Evolutionary conservation across 1,284 basidiomycete genomes (phyloP).

Genomic region (Termitomyces sp.): DNA sequence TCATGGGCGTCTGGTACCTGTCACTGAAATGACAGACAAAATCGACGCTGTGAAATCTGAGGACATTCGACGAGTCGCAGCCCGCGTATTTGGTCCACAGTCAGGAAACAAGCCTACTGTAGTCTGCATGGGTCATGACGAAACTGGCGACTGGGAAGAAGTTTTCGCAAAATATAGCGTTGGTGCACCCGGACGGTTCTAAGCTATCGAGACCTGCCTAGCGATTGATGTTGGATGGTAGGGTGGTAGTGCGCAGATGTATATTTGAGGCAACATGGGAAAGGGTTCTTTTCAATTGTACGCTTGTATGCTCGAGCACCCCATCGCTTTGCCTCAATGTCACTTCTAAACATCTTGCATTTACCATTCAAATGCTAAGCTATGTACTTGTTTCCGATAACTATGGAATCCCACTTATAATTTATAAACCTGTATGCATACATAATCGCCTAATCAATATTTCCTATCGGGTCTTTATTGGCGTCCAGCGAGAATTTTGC

Average conservation of each 20-base stretch:
- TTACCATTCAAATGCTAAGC: neutral
- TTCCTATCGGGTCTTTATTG: conserved; percentile 20
- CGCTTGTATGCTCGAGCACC: neutral
- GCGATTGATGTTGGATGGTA: neutral
- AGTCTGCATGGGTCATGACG: conserved; percentile 70
- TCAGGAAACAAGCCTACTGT: conserved; percentile 63
- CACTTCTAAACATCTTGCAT: neutral
- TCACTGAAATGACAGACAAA: conserved; percentile 88
- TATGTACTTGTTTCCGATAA: neutral
- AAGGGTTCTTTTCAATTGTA: neutral
- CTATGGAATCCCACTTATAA: conserved; percentile 1
- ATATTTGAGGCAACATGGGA: neutral
- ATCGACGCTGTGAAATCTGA: conserved; percentile 80
- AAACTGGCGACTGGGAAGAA: conserved; percentile 55
- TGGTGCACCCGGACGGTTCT: conserved; percentile 22
- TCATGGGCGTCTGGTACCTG: conserved; percentile 83
- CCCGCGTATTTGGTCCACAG: conserved; percentile 62
- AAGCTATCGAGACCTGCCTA: neutral
- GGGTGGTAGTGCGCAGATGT: neutral
- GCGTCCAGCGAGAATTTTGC: conserved; percentile 56
- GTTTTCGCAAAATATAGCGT: conserved; percentile 69
- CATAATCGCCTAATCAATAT: conserved; percentile 6
- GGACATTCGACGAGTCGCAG: conserved; percentile 70
- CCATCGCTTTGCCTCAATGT: neutral
- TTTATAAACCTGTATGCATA: conserved; percentile 7